Conservation (phyloP, 164 flowering plant species). For the Piper betle region DNA sequence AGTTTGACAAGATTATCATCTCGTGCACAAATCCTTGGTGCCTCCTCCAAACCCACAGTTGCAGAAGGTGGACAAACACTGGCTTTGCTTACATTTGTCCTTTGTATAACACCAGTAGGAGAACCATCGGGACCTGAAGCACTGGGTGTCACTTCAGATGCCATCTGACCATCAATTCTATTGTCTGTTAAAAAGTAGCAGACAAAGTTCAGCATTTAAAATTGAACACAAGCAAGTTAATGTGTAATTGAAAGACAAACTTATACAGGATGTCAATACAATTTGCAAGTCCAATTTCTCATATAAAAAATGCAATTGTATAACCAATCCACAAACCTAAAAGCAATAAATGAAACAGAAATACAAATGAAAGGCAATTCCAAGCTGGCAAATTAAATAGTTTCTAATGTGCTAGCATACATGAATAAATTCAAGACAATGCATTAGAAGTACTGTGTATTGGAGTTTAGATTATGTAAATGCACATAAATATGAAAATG, state of each 20-base stretch:
- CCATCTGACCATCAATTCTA: neutral
- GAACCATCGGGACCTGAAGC: neutral
- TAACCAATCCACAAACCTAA: no score
- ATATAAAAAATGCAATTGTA: no score
- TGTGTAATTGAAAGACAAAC: neutral
- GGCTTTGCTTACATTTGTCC: conserved; percentile 4
- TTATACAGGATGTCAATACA: no score
- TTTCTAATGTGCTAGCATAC: no score
- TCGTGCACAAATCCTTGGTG: conserved; percentile 11
- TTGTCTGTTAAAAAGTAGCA: neutral
- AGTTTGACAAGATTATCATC: conserved; percentile 45
- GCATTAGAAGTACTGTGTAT: neutral
- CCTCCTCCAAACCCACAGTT: conserved; percentile 12
- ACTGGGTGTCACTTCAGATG: neutral
- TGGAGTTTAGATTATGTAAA: no score
- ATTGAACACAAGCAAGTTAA: conserved; percentile 1
- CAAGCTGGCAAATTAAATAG: no score
- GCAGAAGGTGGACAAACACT: conserved; percentile 5
- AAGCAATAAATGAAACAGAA: no score
- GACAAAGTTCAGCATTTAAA: neutral
- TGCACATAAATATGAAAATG: neutral
- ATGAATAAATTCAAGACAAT: neutral
- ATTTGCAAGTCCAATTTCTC: no score
- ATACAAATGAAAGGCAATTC: no score
- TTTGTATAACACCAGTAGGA: neutral